These are phyloP conservation scores for Carex littledalei DNA, from an alignment of 176 grass and related monocot genomes.

Conservation along the genomic window DNA sequence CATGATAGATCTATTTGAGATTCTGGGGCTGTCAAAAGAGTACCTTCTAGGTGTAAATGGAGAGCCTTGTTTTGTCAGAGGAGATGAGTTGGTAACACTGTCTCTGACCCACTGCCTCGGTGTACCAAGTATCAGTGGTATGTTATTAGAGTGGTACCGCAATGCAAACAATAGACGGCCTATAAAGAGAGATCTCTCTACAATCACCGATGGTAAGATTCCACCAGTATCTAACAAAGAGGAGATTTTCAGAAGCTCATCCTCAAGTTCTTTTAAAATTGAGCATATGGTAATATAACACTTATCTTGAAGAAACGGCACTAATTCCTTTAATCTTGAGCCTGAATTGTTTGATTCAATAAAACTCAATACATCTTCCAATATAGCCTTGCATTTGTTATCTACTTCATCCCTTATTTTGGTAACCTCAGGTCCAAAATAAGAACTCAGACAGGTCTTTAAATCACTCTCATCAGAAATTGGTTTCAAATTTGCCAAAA, in stretches of 20 bases:
- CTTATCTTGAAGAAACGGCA: constrained; percentile 88
- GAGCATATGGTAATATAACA: constrained; percentile 62
- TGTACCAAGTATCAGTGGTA: constrained; percentile 78
- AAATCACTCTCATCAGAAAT: constrained; percentile 90
- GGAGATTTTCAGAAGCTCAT: constrained; percentile 59
- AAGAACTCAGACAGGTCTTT: constrained; percentile 55
- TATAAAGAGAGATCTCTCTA: constrained; percentile 84
- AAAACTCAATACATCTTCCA: constrained; percentile 86
- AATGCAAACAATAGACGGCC: constrained; percentile 86
- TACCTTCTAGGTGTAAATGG: constrained; percentile 52
- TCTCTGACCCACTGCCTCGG: constrained; percentile 89
- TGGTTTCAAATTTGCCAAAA: constrained; percentile 73
- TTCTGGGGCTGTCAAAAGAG: constrained; percentile 68
- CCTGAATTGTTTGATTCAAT: constrained; percentile 91
- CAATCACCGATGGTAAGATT: constrained; percentile 53
- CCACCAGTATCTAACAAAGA: constrained; percentile 41
- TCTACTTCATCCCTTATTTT: constrained; percentile 77
- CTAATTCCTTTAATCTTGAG: constrained; percentile 72
- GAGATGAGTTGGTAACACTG: constrained; percentile 43
- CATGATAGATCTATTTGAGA: constrained; percentile 48
- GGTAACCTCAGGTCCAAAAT: constrained; percentile 80
- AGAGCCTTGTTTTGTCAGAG: constrained; percentile 50
- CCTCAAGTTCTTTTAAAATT: constrained; percentile 70
- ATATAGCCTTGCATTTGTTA: constrained; percentile 82
- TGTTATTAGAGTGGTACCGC: constrained; percentile 81